phyloP scores from a whole-genome alignment of 2,329 filamentous ascomycete genomes.

The Acrocalymma vagum region DNA sequence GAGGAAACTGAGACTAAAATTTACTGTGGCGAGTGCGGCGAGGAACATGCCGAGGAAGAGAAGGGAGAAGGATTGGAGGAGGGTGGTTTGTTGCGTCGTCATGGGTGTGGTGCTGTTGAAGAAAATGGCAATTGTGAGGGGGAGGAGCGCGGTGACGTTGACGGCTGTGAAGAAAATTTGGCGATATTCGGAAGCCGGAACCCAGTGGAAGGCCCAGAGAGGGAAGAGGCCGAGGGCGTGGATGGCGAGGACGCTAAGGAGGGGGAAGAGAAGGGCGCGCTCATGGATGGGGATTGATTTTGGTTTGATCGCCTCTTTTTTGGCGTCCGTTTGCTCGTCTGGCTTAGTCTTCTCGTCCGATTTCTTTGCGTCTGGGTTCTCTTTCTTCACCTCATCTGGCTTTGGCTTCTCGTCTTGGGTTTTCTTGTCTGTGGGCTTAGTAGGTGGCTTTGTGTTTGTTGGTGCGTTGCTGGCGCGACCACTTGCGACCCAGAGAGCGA shows the following conservation, averaged over 20 bases:
- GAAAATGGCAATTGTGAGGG: slow-evolving; percentile 36
- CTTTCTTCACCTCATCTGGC: slow-evolving; percentile 50
- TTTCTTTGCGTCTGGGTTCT: slow-evolving; percentile 7
- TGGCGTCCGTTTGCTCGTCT: slow-evolving; percentile 27
- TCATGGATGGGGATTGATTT: slow-evolving; percentile 53
- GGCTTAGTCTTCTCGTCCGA: no score
- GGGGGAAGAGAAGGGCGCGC: slow-evolving; percentile 74
- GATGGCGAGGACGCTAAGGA: slow-evolving; percentile 74
- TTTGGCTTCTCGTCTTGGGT: slow-evolving; percentile 60
- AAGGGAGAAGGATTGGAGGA: slow-evolving; percentile 92
- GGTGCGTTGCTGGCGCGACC: slow-evolving; percentile 56
- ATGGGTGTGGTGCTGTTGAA: slow-evolving; percentile 55
- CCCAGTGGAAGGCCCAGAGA: slow-evolving; percentile 85
- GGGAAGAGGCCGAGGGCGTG: slow-evolving; percentile 84
- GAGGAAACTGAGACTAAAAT: slow-evolving; percentile 90
- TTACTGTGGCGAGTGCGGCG: slow-evolving; percentile 90
- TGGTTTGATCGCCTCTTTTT: slow-evolving; percentile 36
- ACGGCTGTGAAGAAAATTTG: slow-evolving; percentile 39
- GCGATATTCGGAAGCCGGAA: slow-evolving; percentile 59
- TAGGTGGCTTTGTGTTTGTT: slow-evolving; percentile 28
- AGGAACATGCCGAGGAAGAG: slow-evolving; percentile 91
- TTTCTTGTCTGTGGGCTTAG: slow-evolving; percentile 4
- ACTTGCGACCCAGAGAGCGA: slow-evolving; percentile 91
- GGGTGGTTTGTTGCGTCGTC: slow-evolving; percentile 74
- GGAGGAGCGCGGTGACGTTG: slow-evolving; percentile 43